phyloP scores from a whole-genome alignment of 495 filamentous ascomycete genomes.

The Venustampulla echinocandica region DNA sequence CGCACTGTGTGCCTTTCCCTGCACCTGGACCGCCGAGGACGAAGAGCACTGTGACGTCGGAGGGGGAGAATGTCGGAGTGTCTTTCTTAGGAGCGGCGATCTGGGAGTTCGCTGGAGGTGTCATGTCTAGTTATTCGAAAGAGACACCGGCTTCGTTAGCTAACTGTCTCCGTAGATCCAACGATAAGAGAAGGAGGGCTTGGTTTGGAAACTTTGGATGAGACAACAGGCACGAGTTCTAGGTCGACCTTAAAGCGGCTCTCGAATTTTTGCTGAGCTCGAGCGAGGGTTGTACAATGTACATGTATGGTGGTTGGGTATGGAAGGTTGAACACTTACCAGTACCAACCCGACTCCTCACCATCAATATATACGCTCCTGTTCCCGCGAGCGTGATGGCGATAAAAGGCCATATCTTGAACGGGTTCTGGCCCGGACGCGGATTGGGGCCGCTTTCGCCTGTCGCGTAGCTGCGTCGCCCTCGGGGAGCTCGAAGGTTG shows the following conservation, averaged over 20 bases:
- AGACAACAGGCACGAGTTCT: background rate
- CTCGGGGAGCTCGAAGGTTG: constrained; percentile 3
- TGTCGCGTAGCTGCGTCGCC: constrained; percentile 20
- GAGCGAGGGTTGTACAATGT: background rate
- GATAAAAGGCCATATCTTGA: constrained; percentile 59
- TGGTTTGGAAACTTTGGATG: background rate
- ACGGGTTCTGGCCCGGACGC: constrained; percentile 29
- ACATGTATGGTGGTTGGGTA: too few relatives aligned
- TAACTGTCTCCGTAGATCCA: background rate
- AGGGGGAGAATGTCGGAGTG: constrained; percentile 69
- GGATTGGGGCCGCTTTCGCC: constrained; percentile 26
- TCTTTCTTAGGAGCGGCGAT: constrained; percentile 43
- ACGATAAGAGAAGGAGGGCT: background rate
- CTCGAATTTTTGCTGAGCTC: constrained; percentile 12
- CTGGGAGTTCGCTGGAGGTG: constrained; percentile 29
- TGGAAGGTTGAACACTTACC: constrained; percentile 1
- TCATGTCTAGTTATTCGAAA: constrained; percentile 26
- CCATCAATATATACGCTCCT: constrained; percentile 52
- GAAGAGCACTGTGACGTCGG: constrained; percentile 79
- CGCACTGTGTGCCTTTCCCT: constrained; percentile 82
- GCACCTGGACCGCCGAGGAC: constrained; percentile 73
- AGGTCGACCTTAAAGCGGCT: constrained; percentile 16
- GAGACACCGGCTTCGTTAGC: too few relatives aligned
- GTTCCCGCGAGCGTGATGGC: constrained; percentile 49
- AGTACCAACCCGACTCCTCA: constrained; percentile 45